Evolutionary conservation across 2,329 filamentous ascomycete genomes (phyloP), one percentile per base, ranked within the genome.

Genomic region (Fusarium sp.): DNA sequence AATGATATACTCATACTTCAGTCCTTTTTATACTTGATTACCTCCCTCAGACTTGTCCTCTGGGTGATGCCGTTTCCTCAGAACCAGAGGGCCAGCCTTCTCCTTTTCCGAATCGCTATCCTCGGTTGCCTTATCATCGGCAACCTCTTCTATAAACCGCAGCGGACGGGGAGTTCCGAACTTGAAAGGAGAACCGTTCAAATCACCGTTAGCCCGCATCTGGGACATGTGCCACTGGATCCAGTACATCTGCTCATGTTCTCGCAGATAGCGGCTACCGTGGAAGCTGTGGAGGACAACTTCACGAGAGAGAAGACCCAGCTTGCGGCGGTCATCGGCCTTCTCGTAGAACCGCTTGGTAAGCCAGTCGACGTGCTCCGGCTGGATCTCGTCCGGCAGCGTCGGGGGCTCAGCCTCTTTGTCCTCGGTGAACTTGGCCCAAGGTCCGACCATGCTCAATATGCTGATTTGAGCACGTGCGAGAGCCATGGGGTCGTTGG

Each of bases 241-340:
- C 73, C 73, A 76, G 48, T 75, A 75, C 72, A 76, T 75, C 29
- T 75, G 73, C 37, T 76, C 69, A 35, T 76, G 73, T 14, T 76
- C 73, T 6, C 73, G 64, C 0, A 75, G 60, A 57, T 75, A 75
- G 4, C 72, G 69, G 35, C 61, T 74, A 1, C 72, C 73, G 54
- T 75, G 73, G 31, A 75, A 75, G 35, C 73, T 75, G 43, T 73
- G 59, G 4, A 75, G 58, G 2, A 75, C 73, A 7, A 68, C 69
- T 22, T 75, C 50, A 1, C 72, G 72, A 6, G 73, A 75, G 16
- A 75, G 50, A 29, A 68, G 27, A 5, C 73, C 72, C 4, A 75
- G 48, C n/a, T 73, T 67, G 13, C 73, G 64, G 2, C 72, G 56
- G 45, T 75, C 63, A 1, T 65, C 37, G 7, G 65, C 54, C 62